Base-by-base conservation (phyloP, 2,329 filamentous ascomycete genomes). In the Xylariomycetidae sp. region DNA sequence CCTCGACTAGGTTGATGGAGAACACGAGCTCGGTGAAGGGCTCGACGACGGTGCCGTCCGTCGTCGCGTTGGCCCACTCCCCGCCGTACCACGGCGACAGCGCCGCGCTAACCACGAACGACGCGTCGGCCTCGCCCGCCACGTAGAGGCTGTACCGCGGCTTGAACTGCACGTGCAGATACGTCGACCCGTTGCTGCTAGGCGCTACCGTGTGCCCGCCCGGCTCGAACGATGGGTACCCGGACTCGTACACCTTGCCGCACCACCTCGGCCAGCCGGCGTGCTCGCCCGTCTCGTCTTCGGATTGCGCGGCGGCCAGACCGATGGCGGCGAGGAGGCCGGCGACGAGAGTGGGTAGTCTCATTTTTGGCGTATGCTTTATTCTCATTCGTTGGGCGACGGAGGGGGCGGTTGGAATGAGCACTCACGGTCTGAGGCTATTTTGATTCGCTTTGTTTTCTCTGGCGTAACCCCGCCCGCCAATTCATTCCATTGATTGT, bases 131-230 rank as follows among this genome's bases (percentile, higher is more conserved):
- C 36, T 71, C 68, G 27, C 51, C 58, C 12, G 58, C 59, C 3
- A 72, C 53, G 32, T 70, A 72, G 27, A 72, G 54, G 46, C 58
- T 70, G 46, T 69, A 63, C 2, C 68, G 61, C 6, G 69, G 62
- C 20, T 57, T 56, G 44, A 70, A 57, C 31, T 67, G 64, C 25
- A 72, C 48, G 34, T 69, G 45, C 3, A 71, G 45, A 17, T 63
- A 59, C 3, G 60, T 54, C 41, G 22, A 45, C 38, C 18, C 56
- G 40, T 35, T 54, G 16, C 16, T 45, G 40, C 50, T 36, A 1
- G 66, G 66, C 38, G 59, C 56, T 9, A 56, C 43, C 1, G 59
- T 62, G 44, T 67, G 57, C 4, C 67, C 67, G 35, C 67, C 67
- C 0, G 66, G 66, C 19, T 68, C 58, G 37, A 67, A 70, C 30